Percentiles rank a stretch among this genome's conserved stretches.
phyloP scores from a whole-genome alignment of 345 rosid species.

The Turritis glabra region DNA sequence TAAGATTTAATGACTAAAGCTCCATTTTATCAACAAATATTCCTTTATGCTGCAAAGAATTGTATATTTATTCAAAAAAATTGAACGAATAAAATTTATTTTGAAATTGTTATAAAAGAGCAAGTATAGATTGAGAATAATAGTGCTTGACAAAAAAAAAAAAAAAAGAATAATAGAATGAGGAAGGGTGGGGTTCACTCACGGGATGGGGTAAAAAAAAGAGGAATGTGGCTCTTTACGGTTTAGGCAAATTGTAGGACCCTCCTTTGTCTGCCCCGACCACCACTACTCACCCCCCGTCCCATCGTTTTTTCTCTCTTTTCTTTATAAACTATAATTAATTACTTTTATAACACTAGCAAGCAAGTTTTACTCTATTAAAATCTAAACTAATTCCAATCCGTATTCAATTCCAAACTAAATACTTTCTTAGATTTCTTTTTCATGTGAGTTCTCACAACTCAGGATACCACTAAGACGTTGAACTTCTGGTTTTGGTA shows the following conservation, averaged over 20 bases:
- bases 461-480: neutral
- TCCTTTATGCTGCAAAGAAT: neutral
- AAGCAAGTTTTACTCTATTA: neutral
- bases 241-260: constrained; percentile 30
- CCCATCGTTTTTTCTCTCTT: neutral
- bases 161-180: constrained; percentile 18
- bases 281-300: constrained; percentile 20
- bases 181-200: constrained; percentile 28
- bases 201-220: constrained; percentile 15
- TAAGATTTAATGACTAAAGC: neutral
- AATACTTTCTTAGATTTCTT: neutral
- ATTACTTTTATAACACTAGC: neutral
- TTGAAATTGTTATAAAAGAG: neutral
- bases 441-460: neutral
- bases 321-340: neutral
- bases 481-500: neutral
- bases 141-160: too few species aligned
- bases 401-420: neutral
- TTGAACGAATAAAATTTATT: too few species aligned
- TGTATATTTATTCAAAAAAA: too few species aligned
- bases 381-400: neutral
- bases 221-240: constrained; percentile 20
- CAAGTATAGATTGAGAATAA: neutral
- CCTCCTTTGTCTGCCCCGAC: constrained; percentile 32
- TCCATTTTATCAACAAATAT: neutral